Conservation (phyloP, 2,329 filamentous ascomycete species). For the Venturia asperata region DNA sequence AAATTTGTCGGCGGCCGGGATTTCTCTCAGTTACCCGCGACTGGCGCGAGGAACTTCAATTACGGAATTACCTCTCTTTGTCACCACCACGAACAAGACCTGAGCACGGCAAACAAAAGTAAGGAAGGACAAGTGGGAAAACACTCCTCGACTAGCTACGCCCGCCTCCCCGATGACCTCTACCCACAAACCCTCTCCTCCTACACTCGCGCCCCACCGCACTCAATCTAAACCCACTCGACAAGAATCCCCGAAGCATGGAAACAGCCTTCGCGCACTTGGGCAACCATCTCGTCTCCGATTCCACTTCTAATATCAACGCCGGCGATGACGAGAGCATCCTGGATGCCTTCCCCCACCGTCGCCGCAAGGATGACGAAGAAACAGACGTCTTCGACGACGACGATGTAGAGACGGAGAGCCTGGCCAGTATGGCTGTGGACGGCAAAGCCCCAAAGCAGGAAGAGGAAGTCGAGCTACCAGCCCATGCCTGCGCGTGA, state of each 20-base stretch:
- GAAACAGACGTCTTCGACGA: slow-evolving; percentile 77
- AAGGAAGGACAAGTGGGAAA: not conserved
- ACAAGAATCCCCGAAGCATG: slow-evolving; percentile 6
- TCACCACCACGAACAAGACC: not conserved
- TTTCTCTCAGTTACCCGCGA: not conserved
- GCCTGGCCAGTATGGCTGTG: slow-evolving; percentile 62
- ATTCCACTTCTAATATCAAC: slow-evolving; percentile 80
- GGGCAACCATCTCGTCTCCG: slow-evolving; percentile 77
- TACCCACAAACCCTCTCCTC: not conserved
- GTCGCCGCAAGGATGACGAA: slow-evolving; percentile 78
- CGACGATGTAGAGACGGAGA: slow-evolving; percentile 61
- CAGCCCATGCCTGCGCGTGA: slow-evolving; percentile 91
- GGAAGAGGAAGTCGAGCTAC: slow-evolving; percentile 78
- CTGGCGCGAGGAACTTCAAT: not conserved
- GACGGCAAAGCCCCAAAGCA: slow-evolving; percentile 60
- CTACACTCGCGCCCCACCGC: slow-evolving; percentile 2
- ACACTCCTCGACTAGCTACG: not conserved
- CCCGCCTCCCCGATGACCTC: not conserved
- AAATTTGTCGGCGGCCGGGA: too few species aligned
- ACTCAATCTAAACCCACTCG: not conserved
- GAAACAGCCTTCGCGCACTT: slow-evolving; percentile 16
- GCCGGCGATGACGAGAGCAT: slow-evolving; percentile 83
- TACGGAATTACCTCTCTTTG: not conserved
- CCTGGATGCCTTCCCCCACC: slow-evolving; percentile 57
- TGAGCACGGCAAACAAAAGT: not conserved